Evolutionary conservation across 139 green algal species (phyloP), one percentile per base, ranked within the genome.

Genomic region (Monoraphidium neglectum): DNA sequence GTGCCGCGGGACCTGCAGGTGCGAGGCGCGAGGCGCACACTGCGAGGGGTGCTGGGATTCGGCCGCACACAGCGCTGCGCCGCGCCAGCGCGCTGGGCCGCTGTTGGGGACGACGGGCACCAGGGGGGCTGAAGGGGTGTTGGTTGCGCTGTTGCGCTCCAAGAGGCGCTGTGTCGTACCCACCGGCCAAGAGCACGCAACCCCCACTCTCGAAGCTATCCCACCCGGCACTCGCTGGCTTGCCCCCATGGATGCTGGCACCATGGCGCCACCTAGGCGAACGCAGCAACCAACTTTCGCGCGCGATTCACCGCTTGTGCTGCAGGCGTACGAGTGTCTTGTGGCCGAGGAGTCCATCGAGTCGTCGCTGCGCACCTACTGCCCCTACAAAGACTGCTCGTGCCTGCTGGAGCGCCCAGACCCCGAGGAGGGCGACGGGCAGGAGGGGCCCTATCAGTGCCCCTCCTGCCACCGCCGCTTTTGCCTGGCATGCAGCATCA

Each of bases 321-420:
- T 35, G 21, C 72, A 84, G 73, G 53, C 65, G 37, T 77, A 57
- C 16, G 40, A 57, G 4, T 35, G 62, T 57, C 70, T 88, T 70
- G 82, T 86, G 47, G 64, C 47, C 2, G 82, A 87, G 76, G 47
- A 70, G 23, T 62, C 75, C 30, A 77, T 90, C 1, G 68, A 74
- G 32, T 37, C 40, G 5, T 59, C 53, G 32, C 38, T 62, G 32
- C 57, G 64, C 32, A 38, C 81, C 36, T 88, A 84, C 80, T 89
- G 85, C 74, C 85, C 85, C 37, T 83, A 84, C 72, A 78, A 78
- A 38, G 61, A 72, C 43, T 78, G 72, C 61, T 70, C 56, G n/a
- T 72, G 61, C 30, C 61, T 78, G 61, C 61, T 78, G 46, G 61
- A 72, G 61, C 49, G 72, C 13, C 61, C 61, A 40, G 72, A 72